Conservation (phyloP, 2,329 filamentous ascomycete genomes). For the Epichloe gansuensis region DNA sequence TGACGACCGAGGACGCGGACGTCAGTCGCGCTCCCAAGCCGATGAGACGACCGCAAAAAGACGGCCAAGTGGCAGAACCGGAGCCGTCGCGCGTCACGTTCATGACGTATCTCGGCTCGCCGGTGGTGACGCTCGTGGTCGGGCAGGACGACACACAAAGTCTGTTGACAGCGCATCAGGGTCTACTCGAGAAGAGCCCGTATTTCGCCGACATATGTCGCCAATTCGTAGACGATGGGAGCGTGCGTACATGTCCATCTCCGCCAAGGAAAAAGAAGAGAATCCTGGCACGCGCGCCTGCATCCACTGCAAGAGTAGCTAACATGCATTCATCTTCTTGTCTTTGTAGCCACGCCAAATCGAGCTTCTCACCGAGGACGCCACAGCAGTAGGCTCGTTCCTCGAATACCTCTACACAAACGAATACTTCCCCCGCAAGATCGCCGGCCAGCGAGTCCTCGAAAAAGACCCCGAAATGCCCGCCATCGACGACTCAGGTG, state of each 20-base stretch:
- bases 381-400: constrained; percentile 25
- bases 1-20: constrained; percentile 20
- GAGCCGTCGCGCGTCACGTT: constrained; percentile 32
- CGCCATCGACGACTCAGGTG: constrained; percentile 61
- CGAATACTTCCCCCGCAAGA: constrained; percentile 59
- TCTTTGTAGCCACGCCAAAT: constrained; percentile 47
- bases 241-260: constrained; percentile 34
- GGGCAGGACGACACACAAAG: constrained; percentile 46
- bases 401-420: constrained; percentile 30
- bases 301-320: background rate
- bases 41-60: constrained; percentile 16
- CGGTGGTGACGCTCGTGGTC: constrained; percentile 56
- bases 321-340: background rate
- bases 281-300: no score
- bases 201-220: constrained; percentile 56
- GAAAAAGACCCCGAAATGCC: constrained; percentile 57
- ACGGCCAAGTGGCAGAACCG: constrained; percentile 25
- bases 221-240: constrained; percentile 47
- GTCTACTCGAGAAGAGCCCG: constrained; percentile 60
- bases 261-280: background rate
- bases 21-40: constrained; percentile 12
- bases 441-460: constrained; percentile 51
- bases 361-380: constrained; percentile 37
- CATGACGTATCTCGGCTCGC: constrained; percentile 52
- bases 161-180: constrained; percentile 68